These are phyloP conservation scores for Orbilia brochopaga DNA, from an alignment of 2,329 filamentous ascomycete genomes.

Conservation along the genomic window DNA sequence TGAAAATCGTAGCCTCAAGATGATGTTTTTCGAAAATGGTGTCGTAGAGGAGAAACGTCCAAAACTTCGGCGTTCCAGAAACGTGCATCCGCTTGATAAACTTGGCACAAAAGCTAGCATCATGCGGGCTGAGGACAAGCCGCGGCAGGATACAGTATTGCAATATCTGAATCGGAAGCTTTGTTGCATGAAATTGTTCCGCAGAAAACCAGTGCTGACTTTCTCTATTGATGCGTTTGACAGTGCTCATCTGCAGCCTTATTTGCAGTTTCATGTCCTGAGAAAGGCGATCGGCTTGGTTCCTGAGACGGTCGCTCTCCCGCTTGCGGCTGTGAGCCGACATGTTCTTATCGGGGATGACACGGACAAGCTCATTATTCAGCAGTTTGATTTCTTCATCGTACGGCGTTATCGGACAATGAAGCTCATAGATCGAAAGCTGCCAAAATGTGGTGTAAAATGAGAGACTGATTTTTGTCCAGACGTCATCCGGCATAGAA, in stretches of 20 bases:
- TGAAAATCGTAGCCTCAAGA: slow-evolving; percentile 81
- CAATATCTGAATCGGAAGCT: slow-evolving; percentile 76
- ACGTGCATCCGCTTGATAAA: slow-evolving; percentile 88
- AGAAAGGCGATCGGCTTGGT: slow-evolving; percentile 72
- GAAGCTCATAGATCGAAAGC: slow-evolving; percentile 79
- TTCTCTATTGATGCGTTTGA: slow-evolving; percentile 73
- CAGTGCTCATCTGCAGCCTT: slow-evolving; percentile 70
- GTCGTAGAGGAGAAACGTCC: slow-evolving; percentile 81
- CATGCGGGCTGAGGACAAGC: slow-evolving; percentile 78
- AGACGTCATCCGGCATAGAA: slow-evolving; percentile 68
- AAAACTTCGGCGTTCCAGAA: slow-evolving; percentile 82
- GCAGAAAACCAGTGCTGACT: slow-evolving; percentile 77
- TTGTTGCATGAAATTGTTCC: slow-evolving; percentile 67
- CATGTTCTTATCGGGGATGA: slow-evolving; percentile 70
- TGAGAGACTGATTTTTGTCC: slow-evolving; percentile 73
- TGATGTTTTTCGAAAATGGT: slow-evolving; percentile 83
- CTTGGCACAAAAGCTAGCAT: slow-evolving; percentile 86
- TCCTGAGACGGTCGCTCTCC: slow-evolving; percentile 72
- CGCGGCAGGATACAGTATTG: slow-evolving; percentile 94
- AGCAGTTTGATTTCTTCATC: slow-evolving; percentile 74
- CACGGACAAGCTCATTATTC: slow-evolving; percentile 72
- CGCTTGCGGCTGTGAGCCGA: slow-evolving; percentile 59
- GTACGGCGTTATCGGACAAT: slow-evolving; percentile 78
- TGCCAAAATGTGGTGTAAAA: slow-evolving; percentile 95
- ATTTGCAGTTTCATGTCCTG: slow-evolving; percentile 75